These are phyloP conservation scores for Phytophthora hibernalis DNA, from an alignment of 352 stramenopile genomes.

Conservation along the genomic window DNA sequence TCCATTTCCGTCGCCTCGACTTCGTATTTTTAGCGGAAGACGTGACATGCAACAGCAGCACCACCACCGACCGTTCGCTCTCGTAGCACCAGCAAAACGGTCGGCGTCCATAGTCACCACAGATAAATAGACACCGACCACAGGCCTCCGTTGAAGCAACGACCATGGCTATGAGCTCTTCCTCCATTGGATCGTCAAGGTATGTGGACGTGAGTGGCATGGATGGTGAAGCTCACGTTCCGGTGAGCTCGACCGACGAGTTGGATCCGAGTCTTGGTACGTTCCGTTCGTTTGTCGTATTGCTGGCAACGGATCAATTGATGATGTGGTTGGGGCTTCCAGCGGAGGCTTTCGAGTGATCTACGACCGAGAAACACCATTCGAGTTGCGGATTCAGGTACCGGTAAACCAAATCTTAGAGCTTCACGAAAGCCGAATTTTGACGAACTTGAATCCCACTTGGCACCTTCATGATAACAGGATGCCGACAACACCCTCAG, in stretches of 20 bases:
- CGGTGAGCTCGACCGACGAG: slow-evolving; percentile 61
- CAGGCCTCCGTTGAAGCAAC: neutral
- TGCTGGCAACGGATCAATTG: neutral
- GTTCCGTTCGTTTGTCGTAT: neutral
- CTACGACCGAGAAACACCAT: slow-evolving; percentile 92
- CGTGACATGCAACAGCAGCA: slow-evolving; percentile 15
- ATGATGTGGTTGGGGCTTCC: neutral
- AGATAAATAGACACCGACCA: slow-evolving; percentile 5
- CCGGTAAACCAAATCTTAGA: slow-evolving; percentile 54
- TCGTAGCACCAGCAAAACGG: slow-evolving; percentile 29
- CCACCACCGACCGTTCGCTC: slow-evolving; percentile 24
- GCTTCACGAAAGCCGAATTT: neutral
- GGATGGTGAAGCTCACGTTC: slow-evolving; percentile 49
- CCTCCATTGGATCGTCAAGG: slow-evolving; percentile 43
- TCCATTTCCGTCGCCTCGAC: slow-evolving; percentile 27
- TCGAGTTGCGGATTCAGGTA: slow-evolving; percentile 92
- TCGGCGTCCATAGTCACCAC: slow-evolving; percentile 11
- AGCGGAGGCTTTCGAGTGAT: slow-evolving; percentile 90
- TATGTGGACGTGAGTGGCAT: slow-evolving; percentile 40
- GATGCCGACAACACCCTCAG: slow-evolving; percentile 85
- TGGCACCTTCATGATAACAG: slow-evolving; percentile 23
- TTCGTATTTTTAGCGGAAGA: slow-evolving; percentile 40
- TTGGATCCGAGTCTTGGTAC: slow-evolving; percentile 84
- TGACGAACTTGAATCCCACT: neutral
- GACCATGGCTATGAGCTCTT: slow-evolving; percentile 47